Evolutionary conservation across 768 basidiomycete genomes (phyloP), one percentile per base, ranked within the genome.

Genomic region (Boletellus ananiceps): DNA sequence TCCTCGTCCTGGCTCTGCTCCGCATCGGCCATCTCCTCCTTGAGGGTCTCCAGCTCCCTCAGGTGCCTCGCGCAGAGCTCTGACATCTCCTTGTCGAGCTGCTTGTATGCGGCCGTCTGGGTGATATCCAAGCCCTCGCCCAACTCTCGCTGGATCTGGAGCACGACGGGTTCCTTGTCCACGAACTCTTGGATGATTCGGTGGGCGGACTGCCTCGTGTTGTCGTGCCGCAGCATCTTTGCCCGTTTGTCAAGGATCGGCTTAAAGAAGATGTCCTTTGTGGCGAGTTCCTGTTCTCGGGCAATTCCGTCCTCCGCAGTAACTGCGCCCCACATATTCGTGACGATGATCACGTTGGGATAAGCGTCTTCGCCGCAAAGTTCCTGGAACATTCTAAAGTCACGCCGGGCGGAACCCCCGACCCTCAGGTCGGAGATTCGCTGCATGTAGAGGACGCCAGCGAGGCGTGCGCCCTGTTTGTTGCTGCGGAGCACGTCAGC

Each of bases 61-160:
- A 69, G 60, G 54, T 78, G 74, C 29, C 71, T 68, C 45, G 70
- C 61, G n/a, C 69, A 68, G 51, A 78, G 73, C 35, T 74, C 74
- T 44, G 69, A 68, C 9, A 80, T 65, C 47, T 81, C 80, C 33
- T 68, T 68, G 46, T 73, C 72, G 6, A 84, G 68, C 54, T 81
- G 81, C 34, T 58, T 70, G 8, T 74, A 80, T 5, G 81, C 82
- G 1, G 69, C 68, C 0, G 83, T 82, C 52, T 83, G 68, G n/a
- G 73, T 67, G 33, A 83, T 73, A 27, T 74, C 70, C 35, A 74
- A 67, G 7, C 72, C 66, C 44, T 74, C 69, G 29, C 74, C 74
- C 13, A 82, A 66, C 52, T 84, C 82, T 8, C 68, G 62, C 57
- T 83, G 82, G 34, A 84, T 81, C 25, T 70, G 74, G 8, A 83